Conservation (phyloP, 2,329 filamentous ascomycete genomes). For the Monilinia aucupariae region DNA sequence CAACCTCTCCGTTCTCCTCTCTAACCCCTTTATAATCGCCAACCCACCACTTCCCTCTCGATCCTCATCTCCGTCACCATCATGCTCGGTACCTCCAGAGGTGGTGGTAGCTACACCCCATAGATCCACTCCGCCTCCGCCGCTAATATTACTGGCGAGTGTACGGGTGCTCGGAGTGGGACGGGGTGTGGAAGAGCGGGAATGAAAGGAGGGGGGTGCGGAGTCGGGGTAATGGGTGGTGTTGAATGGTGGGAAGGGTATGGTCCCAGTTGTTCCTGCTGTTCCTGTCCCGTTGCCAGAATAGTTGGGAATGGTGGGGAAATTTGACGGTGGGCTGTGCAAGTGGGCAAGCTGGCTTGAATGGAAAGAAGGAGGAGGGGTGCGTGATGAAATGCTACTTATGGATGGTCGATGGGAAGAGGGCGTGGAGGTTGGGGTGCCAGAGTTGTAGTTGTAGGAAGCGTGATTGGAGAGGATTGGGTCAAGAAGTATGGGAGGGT, state of each 20-base stretch:
- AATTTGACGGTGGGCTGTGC: slow-evolving; percentile 22
- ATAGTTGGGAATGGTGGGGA: slow-evolving; percentile 12
- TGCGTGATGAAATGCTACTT: not conserved
- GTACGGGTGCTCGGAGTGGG: slow-evolving; percentile 22
- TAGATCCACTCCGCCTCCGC: slow-evolving; percentile 20
- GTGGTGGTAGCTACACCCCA: slow-evolving; percentile 31
- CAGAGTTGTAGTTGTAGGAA: slow-evolving; percentile 29
- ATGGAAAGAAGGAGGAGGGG: slow-evolving; percentile 22
- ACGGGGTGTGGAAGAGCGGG: slow-evolving; percentile 12
- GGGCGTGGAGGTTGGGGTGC: slow-evolving; percentile 23
- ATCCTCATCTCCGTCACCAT: slow-evolving; percentile 15
- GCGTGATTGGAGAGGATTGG: slow-evolving; percentile 21
- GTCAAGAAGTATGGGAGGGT: slow-evolving; percentile 25
- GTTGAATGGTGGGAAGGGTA: slow-evolving; percentile 21
- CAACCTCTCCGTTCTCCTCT: slow-evolving; percentile 29
- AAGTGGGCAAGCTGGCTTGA: slow-evolving; percentile 21
- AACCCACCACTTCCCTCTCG: slow-evolving; percentile 20
- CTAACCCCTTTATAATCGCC: slow-evolving; percentile 24
- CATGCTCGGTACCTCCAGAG: slow-evolving; percentile 9
- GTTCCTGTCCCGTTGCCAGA: not conserved
- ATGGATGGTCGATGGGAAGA: slow-evolving; percentile 14
- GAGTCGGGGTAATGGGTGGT: slow-evolving; percentile 23
- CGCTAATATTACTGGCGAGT: slow-evolving; percentile 11
- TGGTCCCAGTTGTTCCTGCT: too few relatives aligned
- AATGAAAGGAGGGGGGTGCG: slow-evolving; percentile 13